Base-by-base conservation (phyloP, 495 filamentous ascomycete genomes). In the Neurospora tetraspora region DNA sequence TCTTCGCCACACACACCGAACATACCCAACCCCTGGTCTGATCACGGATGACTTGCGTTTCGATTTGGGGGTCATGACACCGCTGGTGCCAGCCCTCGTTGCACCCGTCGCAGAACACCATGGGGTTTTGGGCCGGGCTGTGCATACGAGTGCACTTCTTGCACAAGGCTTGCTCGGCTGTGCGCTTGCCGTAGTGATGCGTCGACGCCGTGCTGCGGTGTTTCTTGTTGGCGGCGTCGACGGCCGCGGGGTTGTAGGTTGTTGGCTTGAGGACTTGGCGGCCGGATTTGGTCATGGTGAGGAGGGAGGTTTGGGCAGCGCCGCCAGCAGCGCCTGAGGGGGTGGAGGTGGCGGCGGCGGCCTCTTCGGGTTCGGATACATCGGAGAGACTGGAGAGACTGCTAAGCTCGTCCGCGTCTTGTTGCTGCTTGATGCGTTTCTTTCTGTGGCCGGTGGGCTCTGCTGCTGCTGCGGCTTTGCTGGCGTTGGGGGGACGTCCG, bases 61-160 rank as follows among this genome's bases (percentile, higher is more conserved):
- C 84, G 74, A 99, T 94, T 5, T 86, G 87, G 1, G 96, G 94
- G 75, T 96, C 89, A 80, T 98, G 94, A 77, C 96, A 98, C 74
- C 88, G 87, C 80, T 97, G 94, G 80, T 99, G 96, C 89, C 94
- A 99, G 18, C 91, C 88, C 12, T 85, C 85, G 78, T 96, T 94
- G 83, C 96, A 99, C 14, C 89, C 91, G 80, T 97, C 94, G 82
- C 96, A 99, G 79, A 97, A 96, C 9, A 98, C 96, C 71, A 99
- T 97, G 83, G 89, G 87, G 80, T 99, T 99, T 72, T 79, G 89
- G 20, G 85, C 79, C 0, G 94, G 91, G 71, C 90, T 92, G 69
- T 93, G 88, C 10, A 92, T 89, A 47, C 96, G 86, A 69, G 90
- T 87, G 81, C 96, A 99, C 76, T 89, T 85, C 72, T 89, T 91